Conservation (phyloP, 2,329 filamentous ascomycete species). For the Sarocladium kiliense region DNA sequence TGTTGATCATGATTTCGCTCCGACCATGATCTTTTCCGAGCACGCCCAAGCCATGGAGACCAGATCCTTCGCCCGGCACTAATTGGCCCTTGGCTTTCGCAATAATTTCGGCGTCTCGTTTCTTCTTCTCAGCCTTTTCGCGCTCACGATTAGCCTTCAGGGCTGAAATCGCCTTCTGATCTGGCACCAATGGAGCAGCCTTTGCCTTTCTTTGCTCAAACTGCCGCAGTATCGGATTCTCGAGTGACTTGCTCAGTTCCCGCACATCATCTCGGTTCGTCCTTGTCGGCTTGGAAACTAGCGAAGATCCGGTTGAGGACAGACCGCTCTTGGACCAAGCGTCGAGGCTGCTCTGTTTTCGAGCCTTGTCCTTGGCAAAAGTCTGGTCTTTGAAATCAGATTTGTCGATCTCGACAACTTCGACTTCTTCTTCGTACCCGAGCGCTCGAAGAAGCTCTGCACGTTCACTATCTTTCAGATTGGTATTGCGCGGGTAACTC, state of each 20-base stretch:
- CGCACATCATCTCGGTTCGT: slow-evolving; percentile 42
- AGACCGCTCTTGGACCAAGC: slow-evolving; percentile 52
- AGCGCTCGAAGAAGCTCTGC: slow-evolving; percentile 69
- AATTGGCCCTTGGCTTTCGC: slow-evolving; percentile 44
- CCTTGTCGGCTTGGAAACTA: slow-evolving; percentile 22
- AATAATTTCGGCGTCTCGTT: slow-evolving; percentile 65
- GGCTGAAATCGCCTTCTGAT: slow-evolving; percentile 32
- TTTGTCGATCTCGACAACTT: slow-evolving; percentile 38
- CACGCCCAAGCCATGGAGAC: slow-evolving; percentile 64
- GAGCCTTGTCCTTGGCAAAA: slow-evolving; percentile 28
- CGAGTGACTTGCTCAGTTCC: slow-evolving; percentile 40
- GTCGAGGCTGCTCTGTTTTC: slow-evolving; percentile 58
- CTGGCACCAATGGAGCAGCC: slow-evolving; percentile 24
- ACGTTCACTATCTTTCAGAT: slow-evolving; percentile 75
- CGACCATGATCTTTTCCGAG: slow-evolving; percentile 76
- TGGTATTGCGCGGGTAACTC: slow-evolving; percentile 61
- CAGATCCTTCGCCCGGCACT: slow-evolving; percentile 67
- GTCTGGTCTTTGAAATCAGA: slow-evolving; percentile 23
- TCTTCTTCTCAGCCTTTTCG: slow-evolving; percentile 70
- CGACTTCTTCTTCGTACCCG: slow-evolving; percentile 50
- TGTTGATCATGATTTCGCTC: slow-evolving; percentile 87
- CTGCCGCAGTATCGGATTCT: slow-evolving; percentile 42
- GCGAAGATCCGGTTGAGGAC: slow-evolving; percentile 15
- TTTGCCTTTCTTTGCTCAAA: slow-evolving; percentile 34
- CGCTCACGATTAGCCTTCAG: slow-evolving; percentile 68